Evolutionary conservation across 1,139 yeast genomes (phyloP), one percentile per base, ranked within the genome.

Genomic region (Pichia sp.): DNA sequence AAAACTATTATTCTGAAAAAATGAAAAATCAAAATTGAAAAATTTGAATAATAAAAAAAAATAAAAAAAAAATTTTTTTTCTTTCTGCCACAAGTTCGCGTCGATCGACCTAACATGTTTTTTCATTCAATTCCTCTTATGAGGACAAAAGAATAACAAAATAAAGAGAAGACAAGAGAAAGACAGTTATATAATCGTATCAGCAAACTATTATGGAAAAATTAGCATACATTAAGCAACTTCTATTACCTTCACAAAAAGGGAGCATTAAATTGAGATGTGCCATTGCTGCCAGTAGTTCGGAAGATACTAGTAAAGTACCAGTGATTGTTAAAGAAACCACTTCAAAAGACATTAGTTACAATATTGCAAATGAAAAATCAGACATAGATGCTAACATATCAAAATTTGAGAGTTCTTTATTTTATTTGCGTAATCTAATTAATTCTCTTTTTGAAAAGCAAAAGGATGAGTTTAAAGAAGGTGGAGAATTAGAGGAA

Each of bases 211-310:
- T 11, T 5, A 44, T 48, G 50, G 32, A 39, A 7, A 32, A 27
- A 6, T 28, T 42, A 1, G 30, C 2, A 32, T 44, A 46, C n/a
- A 37, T 46, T 2, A 43, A 27, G n/a, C 7, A 34, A 28, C 37
- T 47, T 6, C 36, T 50, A 3, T 7, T 50, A 1, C 53, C 51
- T 9, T 53, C 53, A 4, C 37, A 37, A 25, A 50, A 49, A 30
- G 45, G 42, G 2, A 51, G 42, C 8, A 49, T 52, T 28, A 34
- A 34, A 18, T 34, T 49, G 26, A 49, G 49, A 49, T 52, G 54
- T 39, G 44, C 44, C 10, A 43, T 45, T 45, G 53, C 50, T 3
- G 26, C 28, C 7, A 35, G 42, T 26, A 35, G 11, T 7, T 35
- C 47, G 7, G 46, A 43, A 28, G 41, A 31, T 11, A 18, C 18